These are phyloP conservation scores for Gastrolobium villosum DNA, from an alignment of 306 rosid species.

Conservation along the genomic window DNA sequence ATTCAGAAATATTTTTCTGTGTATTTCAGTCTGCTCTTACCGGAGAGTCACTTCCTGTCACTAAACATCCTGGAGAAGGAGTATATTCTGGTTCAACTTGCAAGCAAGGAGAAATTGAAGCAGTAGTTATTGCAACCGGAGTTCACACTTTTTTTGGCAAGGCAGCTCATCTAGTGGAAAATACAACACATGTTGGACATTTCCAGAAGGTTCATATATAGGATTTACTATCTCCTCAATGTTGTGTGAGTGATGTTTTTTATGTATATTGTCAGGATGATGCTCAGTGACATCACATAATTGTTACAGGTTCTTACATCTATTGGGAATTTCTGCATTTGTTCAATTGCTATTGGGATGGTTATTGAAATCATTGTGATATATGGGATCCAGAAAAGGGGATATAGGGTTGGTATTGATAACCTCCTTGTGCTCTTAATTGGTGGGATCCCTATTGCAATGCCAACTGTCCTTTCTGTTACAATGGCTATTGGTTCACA, in stretches of 20 bases:
- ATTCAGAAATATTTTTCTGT: conserved; percentile 28
- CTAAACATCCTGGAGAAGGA: conserved; percentile 71
- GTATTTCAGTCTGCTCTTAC: conserved; percentile 79
- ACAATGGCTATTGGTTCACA: conserved; percentile 89
- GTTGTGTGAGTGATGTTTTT: conserved; percentile 26
- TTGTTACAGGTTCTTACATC: conserved; percentile 73
- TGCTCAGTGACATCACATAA: conserved; percentile 13
- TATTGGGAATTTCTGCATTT: conserved; percentile 79
- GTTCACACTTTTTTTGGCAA: conserved; percentile 88
- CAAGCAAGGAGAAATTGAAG: conserved; percentile 89
- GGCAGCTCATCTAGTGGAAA: conserved; percentile 89
- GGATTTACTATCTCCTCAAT: background rate
- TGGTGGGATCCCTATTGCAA: conserved; percentile 88
- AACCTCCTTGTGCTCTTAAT: conserved; percentile 82
- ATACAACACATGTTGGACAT: conserved; percentile 80
- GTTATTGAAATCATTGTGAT: conserved; percentile 69
- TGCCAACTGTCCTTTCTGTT: conserved; percentile 92
- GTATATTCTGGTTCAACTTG: conserved; percentile 88
- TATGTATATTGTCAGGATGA: conserved; percentile 17
- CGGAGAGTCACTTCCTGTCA: conserved; percentile 69
- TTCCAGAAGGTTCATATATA: conserved; percentile 68
- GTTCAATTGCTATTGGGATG: conserved; percentile 83
- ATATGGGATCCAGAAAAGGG: conserved; percentile 47
- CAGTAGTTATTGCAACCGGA: conserved; percentile 80
- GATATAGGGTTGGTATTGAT: conserved; percentile 63